Percentiles rank a stretch among this genome's conserved stretches.
phyloP scores from a whole-genome alignment of 2,329 filamentous ascomycete species.

The Penicillium hesseltinei region DNA sequence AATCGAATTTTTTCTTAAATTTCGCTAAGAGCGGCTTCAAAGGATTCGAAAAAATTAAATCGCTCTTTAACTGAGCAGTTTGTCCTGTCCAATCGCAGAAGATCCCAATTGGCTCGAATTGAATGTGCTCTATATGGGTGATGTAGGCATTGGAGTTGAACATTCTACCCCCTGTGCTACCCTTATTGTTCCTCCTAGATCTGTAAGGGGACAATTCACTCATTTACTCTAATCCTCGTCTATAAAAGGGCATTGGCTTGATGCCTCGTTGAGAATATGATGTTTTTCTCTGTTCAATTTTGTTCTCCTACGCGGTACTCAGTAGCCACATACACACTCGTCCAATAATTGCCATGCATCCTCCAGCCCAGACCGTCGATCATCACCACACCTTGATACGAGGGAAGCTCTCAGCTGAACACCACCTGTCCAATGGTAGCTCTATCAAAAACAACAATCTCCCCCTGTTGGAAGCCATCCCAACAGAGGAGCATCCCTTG shows the following conservation, averaged over 20 bases:
- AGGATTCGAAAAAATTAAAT: not conserved
- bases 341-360: constrained; percentile 9
- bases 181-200: not conserved
- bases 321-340: not conserved
- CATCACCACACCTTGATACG: constrained; percentile 17
- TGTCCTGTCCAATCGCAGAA: constrained; percentile 19
- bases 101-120: not conserved
- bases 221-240: not conserved
- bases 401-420: constrained; percentile 8
- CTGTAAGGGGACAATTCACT: not conserved
- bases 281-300: not conserved
- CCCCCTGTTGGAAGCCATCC: constrained; percentile 9
- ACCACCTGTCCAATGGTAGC: constrained; percentile 3
- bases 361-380: not conserved
- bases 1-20: not conserved
- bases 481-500: constrained; percentile 20
- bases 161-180: not conserved
- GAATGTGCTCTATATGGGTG: not conserved
- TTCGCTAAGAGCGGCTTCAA: not conserved
- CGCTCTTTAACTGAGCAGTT: constrained; percentile 16
- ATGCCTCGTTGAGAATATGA: not conserved
- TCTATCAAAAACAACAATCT: constrained; percentile 4
- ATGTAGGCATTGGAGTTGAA: not conserved
- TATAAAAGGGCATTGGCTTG: not conserved
- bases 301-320: not conserved